Percentiles rank a stretch among this genome's conserved stretches.
Evolutionary conservation across 441 rosid genomes (phyloP).

Genomic region (Gossypium armourianum): DNA sequence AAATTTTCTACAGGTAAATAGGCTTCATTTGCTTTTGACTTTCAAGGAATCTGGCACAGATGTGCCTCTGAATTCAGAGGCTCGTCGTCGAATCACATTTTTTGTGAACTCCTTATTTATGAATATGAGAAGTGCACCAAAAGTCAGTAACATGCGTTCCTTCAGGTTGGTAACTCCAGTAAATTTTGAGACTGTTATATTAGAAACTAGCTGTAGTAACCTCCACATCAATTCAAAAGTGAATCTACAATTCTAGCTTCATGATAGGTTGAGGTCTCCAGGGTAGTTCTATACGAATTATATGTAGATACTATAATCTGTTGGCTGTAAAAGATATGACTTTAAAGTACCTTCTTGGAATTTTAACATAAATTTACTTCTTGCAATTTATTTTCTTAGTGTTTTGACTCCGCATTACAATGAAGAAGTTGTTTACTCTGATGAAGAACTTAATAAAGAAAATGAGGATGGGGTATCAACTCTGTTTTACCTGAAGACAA

Average conservation of each 20-base stretch:
- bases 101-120: conserved; percentile 91
- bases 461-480: conserved; percentile 88
- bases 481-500: conserved; percentile 74
- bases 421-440: conserved; percentile 84
- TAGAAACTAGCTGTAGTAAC: not conserved
- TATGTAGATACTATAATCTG: conserved; percentile 2
- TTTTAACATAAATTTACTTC: not conserved
- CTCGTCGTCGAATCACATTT: conserved; percentile 94
- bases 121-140: conserved; percentile 81
- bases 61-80: conserved; percentile 82
- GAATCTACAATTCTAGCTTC: not conserved
- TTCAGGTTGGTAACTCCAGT: conserved; percentile 49
- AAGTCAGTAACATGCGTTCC: conserved; percentile 79
- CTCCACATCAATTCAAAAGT: conserved; percentile 5
- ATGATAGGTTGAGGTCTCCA: not conserved
- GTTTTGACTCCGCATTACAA: conserved; percentile 89
- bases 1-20: conserved; percentile 39
- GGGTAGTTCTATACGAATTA: not conserved
- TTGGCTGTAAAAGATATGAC: not conserved
- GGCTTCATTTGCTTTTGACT: conserved; percentile 70
- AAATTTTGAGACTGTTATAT: not conserved
- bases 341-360: not conserved
- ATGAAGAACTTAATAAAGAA: conserved; percentile 63
- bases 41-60: conserved; percentile 92
- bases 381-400: conserved; percentile 29